Conservation (phyloP, 495 filamentous ascomycete genomes). For the Lasiosphaeris hirsuta region DNA sequence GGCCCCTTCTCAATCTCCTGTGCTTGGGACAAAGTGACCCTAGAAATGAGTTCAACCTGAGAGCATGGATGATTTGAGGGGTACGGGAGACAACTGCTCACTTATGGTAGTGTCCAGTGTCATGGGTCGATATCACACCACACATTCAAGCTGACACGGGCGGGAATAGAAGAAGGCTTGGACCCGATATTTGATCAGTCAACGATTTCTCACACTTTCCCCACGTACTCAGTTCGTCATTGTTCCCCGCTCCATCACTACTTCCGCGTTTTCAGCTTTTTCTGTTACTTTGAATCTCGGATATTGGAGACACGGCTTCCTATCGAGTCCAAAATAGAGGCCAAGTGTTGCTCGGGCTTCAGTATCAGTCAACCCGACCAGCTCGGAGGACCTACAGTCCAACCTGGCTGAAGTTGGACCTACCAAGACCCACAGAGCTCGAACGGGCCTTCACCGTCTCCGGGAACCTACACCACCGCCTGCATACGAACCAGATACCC, state of each 20-base stretch:
- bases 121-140: too few relatives aligned
- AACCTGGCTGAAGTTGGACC: too few relatives aligned
- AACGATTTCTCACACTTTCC: slow-evolving; percentile 1
- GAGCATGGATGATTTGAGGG: neutral
- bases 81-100: too few relatives aligned
- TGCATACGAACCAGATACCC: slow-evolving; percentile 21
- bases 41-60: neutral
- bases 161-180: slow-evolving; percentile 3
- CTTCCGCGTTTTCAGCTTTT: too few relatives aligned
- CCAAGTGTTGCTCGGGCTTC: too few relatives aligned
- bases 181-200: neutral
- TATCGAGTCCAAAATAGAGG: too few relatives aligned
- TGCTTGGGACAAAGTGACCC: neutral
- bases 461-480: slow-evolving; percentile 23
- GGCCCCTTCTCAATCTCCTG: neutral
- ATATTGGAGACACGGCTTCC: too few relatives aligned
- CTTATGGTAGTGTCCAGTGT: too few relatives aligned
- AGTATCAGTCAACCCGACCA: too few relatives aligned
- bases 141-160: too few relatives aligned
- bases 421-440: neutral
- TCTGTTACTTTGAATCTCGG: too few relatives aligned
- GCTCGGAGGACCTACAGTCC: too few relatives aligned
- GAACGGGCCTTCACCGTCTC: slow-evolving; percentile 10
- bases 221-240: neutral
- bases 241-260: neutral